Base-by-base conservation (phyloP, 345 rosid genomes). In the Brassica nigra region DNA sequence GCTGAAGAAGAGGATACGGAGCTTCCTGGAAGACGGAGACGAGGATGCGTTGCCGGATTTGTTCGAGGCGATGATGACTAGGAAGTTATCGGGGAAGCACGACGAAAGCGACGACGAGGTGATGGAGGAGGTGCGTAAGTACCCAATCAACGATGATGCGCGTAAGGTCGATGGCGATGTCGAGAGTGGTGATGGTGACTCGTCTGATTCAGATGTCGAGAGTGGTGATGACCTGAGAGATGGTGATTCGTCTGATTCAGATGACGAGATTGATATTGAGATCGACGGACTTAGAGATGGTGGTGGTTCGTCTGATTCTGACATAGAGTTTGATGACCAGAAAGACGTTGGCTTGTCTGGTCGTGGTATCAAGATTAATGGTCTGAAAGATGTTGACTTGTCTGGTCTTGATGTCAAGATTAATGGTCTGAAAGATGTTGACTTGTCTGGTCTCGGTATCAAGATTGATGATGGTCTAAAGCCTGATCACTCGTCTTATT, bases 71-170 rank as follows among this genome's bases (percentile, higher is more conserved):
- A 85, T 92, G 64, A 77, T 88, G 84, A 85, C 62, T 64, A 84
- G 95, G 77, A 90, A 89, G 84, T 70, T 92, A 80, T 81, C 91
- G 0, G 94, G 94, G 34, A 81, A 84, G 70, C 85, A 88, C 59
- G 92, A 86, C 0, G 88, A 91, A 55, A 87, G 89, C 54, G 91
- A 88, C 37, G 80, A 72, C 23, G 88, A 86, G 58, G 76, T 89
- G 52, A 85, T 86, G 89, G 69, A 84, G 68, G 86, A 78, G 36
- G 77, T 89, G 23, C 61, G 83, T 12, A 66, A 49, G 37, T 64
- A 76, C 58, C 59, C 83, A 39, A 5, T 42, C 3, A 70, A 80
- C 44, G 67, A 80, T 47, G 62, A 59, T 20, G 33, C 20, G 0
- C 34, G 1, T 34, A 69, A 69, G 12, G 15, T 7, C 30, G 72